Conservation (phyloP, 768 basidiomycete genomes). For the Neoboletus brunneissimus region DNA sequence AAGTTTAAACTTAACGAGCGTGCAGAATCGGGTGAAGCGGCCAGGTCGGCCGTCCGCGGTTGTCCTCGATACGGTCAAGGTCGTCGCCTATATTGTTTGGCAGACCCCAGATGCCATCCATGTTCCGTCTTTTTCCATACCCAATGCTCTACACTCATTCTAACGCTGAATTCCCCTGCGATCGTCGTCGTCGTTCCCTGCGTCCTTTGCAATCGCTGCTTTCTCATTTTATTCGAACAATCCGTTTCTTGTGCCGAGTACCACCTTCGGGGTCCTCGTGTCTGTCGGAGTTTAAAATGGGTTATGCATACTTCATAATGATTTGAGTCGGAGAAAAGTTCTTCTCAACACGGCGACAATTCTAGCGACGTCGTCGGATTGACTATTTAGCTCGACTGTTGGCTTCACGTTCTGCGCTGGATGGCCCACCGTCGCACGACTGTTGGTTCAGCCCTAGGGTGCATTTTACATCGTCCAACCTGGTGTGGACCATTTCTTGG, state of each 20-base stretch:
- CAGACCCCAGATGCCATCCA: conserved; percentile 4
- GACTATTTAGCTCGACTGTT: not conserved
- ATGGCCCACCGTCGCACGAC: not conserved
- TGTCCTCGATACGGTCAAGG: not conserved
- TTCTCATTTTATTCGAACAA: not conserved
- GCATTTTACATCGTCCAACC: not conserved
- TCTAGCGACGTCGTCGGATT: too few species aligned
- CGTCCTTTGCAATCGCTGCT: too few species aligned
- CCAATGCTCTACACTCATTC: not conserved
- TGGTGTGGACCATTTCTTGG: not conserved
- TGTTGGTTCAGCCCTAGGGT: not conserved
- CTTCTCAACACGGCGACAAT: not conserved
- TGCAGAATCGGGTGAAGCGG: conserved; percentile 5
- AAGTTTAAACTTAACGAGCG: conserved; percentile 8
- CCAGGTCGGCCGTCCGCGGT: not conserved
- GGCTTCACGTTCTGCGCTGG: not conserved
- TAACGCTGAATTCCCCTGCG: too few species aligned
- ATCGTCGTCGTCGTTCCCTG: not conserved
- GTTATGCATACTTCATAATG: too few species aligned
- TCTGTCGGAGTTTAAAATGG: too few species aligned
- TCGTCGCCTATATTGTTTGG: not conserved
- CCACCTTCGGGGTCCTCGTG: conserved; percentile 1
- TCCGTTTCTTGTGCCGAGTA: not conserved
- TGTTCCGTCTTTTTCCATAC: not conserved
- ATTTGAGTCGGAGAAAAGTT: not conserved